These are phyloP conservation scores for Hyphopichia khmerensis DNA, from an alignment of 1,139 yeast genomes.

Conservation along the genomic window DNA sequence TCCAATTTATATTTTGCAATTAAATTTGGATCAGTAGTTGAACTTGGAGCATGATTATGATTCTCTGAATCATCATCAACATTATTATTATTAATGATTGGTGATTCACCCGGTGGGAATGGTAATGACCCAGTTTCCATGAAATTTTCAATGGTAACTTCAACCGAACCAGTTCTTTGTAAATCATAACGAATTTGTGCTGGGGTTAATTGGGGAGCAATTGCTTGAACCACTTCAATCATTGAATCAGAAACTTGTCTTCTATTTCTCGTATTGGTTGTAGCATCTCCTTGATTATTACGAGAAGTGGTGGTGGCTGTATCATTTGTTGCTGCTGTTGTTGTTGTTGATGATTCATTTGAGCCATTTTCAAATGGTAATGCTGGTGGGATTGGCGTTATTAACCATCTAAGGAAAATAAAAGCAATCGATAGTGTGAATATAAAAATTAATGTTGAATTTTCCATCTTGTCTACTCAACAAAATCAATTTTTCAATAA, in stretches of 20 bases:
- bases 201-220: conserved; percentile 71
- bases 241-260: conserved; percentile 73
- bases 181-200: conserved; percentile 70
- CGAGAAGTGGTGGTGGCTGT: too few species aligned
- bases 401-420: conserved; percentile 60
- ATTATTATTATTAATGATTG: conserved; percentile 8
- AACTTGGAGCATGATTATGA: conserved; percentile 10
- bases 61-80: conserved; percentile 5
- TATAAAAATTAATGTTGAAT: conserved; percentile 53
- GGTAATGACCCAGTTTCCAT: conserved; percentile 67
- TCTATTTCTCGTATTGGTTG: conserved; percentile 21
- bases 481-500: too few species aligned
- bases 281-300: not conserved
- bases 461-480: conserved; percentile 42
- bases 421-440: conserved; percentile 50
- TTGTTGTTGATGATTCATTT: not conserved
- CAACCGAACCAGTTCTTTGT: conserved; percentile 75
- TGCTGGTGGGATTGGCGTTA: conserved; percentile 49
- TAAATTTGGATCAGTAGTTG: conserved; percentile 23
- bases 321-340: too few species aligned
- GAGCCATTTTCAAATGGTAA: conserved; percentile 21
- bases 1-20: conserved; percentile 38
- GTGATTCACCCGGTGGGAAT: conserved; percentile 53
- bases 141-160: conserved; percentile 70
- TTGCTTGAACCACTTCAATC: conserved; percentile 82